Evolutionary conservation across 2,329 filamentous ascomycete genomes (phyloP), one percentile per base, ranked within the genome.

Genomic region (Hysterium pulicare): DNA sequence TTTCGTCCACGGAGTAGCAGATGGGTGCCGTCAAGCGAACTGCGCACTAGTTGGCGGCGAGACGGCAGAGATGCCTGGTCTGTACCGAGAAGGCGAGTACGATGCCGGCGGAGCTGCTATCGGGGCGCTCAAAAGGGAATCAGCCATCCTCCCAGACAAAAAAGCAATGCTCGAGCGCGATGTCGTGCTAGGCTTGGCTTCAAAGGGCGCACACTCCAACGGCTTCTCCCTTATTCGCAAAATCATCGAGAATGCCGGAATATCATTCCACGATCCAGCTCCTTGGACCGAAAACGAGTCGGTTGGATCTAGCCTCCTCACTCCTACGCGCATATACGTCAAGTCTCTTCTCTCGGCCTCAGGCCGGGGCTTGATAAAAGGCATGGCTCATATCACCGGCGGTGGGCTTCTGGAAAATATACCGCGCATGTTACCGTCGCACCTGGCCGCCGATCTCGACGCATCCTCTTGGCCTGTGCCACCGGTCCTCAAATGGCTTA

Each of bases 11-110:
- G 90, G 93, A 49, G 90, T 98, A 2, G 90, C 90, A 2, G 78
- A 84, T 22, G 93, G 93, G 36, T 98, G 93, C 70, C 81, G 82
- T 46, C 81, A 90, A 59, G 82, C 91, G 0, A 85, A 85, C 33
- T 95, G 91, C 61, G 90, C 90, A 13, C 78, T 98, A 3, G 87
- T 97, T n/a, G 93, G 93, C 30, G 93, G 93, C 33, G 93, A 98
- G 71, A 98, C 93, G 1, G 93, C 93, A 5, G 93, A 98, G 71
- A 97, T 98, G 93, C 91, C 91, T 0, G 90, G 90, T 41, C 88
- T 97, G 75, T 96, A 95, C 72, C 77, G 84, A 50, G 82, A 80
- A 40, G 87, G 89, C 38, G 88, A 94, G 61, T 98, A 97, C 66
- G 93, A 98, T 58, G 90, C 90, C 6, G 90, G 89, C 17, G 93